Evolutionary conservation across 768 basidiomycete genomes (phyloP), one percentile per base, ranked within the genome.

Genomic region (Exsudoporus frostii): DNA sequence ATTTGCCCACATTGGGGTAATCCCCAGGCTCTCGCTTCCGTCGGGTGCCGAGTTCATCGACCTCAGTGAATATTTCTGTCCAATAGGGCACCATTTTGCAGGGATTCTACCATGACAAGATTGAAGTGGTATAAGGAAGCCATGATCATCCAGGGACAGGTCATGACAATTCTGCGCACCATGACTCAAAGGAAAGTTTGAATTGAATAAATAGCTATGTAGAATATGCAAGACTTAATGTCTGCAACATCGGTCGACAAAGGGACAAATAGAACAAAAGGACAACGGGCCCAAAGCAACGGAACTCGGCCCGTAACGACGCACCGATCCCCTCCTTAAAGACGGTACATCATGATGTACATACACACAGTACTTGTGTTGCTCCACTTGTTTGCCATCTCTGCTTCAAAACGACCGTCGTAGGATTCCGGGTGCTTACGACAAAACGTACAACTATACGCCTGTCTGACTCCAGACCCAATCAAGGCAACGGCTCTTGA

Each of bases 401-500:
- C 45, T 27, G 24, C 29, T 7, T 10, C 5, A n/a, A 4, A 29
- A 24, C 17, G 9, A 41, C 20, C 40, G 13, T 19, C 38, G 27
- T 47, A 33, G 24, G n/a, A 50, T 24, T 32, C 15, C 20, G 7
- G 25, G 53, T 17, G n/a, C n/a, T n/a, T n/a, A 30, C 19, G 38
- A 24, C 41, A 29, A 24, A 13, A 15, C 42, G 25, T 14, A 22
- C 11, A 27, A 27, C n/a, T n/a, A 14, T 19, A 15, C 17, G 32
- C 22, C 34, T 24, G 41, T 33, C 46, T 11, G 20, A 25, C 22
- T 38, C 5, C 22, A 11, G 19, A 49, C 24, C 45, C 1, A 4
- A 30, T 65, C 55, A 61, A 33, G 79, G 88, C 43, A 92, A 70
- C 3, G 90, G 90, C 71, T 92, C 90, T 24, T 83, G 76, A 61